A percentile compares a stretch with the other conserved stretches of the same genome.
These are phyloP conservation scores for Termitomyces sp. DNA, from an alignment of 768 basidiomycete species.

Conservation along the genomic window DNA sequence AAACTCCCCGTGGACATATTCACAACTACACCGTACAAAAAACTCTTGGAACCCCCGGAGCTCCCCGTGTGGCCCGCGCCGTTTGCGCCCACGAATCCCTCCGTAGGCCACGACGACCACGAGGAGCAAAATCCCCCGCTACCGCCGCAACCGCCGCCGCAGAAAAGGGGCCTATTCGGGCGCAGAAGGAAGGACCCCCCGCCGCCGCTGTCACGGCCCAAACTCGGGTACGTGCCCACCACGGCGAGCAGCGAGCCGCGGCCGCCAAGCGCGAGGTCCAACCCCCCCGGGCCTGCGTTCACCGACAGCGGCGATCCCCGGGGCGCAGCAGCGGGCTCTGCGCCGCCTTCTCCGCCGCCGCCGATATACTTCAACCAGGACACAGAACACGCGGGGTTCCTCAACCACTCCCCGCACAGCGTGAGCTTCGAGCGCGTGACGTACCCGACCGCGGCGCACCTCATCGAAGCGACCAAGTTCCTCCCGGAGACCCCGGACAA, in stretches of 20 bases:
- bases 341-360: slow-evolving; percentile 8
- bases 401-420: slow-evolving; percentile 62
- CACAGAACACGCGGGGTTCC: slow-evolving; percentile 38
- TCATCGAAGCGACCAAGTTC: slow-evolving; percentile 76
- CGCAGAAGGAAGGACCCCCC: slow-evolving; percentile 20
- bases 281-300: too few relatives aligned
- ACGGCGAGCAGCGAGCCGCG: slow-evolving; percentile 1
- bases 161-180: too few relatives aligned
- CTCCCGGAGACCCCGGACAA: slow-evolving; percentile 26
- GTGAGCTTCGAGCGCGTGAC: slow-evolving; percentile 47
- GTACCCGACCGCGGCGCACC: slow-evolving; percentile 68
- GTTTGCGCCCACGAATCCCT: slow-evolving; percentile 10
- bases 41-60: slow-evolving; percentile 46
- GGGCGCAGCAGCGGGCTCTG: too few relatives aligned
- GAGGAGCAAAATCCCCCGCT: slow-evolving; percentile 9
- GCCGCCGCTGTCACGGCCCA: slow-evolving; percentile 9
- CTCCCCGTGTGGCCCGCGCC: slow-evolving; percentile 31
- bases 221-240: not conserved
- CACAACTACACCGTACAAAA: slow-evolving; percentile 49
- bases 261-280: not conserved
- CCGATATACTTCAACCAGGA: slow-evolving; percentile 38
- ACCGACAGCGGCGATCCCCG: too few relatives aligned
- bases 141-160: not conserved
- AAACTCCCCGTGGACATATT: slow-evolving; percentile 56
- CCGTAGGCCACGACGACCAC: slow-evolving; percentile 1